Conservation (phyloP, 2,329 filamentous ascomycete species). For the Teratosphaeria destructans region DNA sequence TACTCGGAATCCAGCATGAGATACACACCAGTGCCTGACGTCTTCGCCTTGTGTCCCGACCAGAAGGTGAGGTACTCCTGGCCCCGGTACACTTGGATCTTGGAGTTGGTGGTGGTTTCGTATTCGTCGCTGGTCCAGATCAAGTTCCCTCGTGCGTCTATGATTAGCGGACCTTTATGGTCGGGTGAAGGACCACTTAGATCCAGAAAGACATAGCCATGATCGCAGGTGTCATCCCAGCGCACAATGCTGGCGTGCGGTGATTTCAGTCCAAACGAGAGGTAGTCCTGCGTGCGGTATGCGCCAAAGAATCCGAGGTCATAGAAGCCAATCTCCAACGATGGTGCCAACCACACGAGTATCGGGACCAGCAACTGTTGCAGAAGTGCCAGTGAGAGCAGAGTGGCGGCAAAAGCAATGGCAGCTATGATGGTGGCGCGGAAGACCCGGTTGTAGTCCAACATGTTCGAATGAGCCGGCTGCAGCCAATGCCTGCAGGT, state of each 20-base stretch:
- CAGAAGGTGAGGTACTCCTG: slow-evolving; percentile 30
- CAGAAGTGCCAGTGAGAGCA: slow-evolving; percentile 4
- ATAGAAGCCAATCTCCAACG: slow-evolving; percentile 19
- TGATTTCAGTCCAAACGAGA: slow-evolving; percentile 18
- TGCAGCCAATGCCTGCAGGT: neutral
- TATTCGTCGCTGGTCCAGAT: slow-evolving; percentile 26
- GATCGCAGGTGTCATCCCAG: slow-evolving; percentile 24
- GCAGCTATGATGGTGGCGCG: neutral
- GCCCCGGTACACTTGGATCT: slow-evolving; percentile 25
- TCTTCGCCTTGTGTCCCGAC: slow-evolving; percentile 27
- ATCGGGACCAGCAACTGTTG: slow-evolving; percentile 22
- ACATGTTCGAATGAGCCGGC: neutral
- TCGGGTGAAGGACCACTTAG: slow-evolving; percentile 21
- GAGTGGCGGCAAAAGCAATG: neutral
- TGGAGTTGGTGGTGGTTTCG: slow-evolving; percentile 21
- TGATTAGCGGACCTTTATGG: slow-evolving; percentile 25
- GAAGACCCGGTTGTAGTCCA: neutral
- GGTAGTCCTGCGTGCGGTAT: slow-evolving; percentile 17
- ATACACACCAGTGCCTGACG: slow-evolving; percentile 25
- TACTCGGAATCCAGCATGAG: slow-evolving; percentile 25
- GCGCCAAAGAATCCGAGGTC: slow-evolving; percentile 24
- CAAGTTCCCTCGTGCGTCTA: slow-evolving; percentile 23
- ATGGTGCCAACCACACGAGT: slow-evolving; percentile 19
- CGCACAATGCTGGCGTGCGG: slow-evolving; percentile 16
- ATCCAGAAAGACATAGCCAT: slow-evolving; percentile 20